These are phyloP conservation scores for Mikania micrantha DNA, from an alignment of 129 eudicot genomes.

Conservation along the genomic window DNA sequence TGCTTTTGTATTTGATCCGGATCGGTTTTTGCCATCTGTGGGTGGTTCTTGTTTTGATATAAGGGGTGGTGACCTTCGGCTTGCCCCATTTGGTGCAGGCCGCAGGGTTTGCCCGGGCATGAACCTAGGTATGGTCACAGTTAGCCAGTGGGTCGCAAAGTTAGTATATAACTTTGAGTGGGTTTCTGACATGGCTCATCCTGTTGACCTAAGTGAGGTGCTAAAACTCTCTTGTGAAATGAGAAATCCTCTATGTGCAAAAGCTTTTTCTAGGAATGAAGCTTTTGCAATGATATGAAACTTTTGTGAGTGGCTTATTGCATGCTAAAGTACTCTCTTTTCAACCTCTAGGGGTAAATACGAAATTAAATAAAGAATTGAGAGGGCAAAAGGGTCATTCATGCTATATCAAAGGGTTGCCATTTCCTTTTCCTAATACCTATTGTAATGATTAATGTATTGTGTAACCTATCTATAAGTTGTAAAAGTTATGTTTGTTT, in stretches of 20 bases:
- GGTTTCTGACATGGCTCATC: conserved; percentile 23
- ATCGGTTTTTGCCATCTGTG: conserved; percentile 26
- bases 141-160: conserved; percentile 53
- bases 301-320: background rate
- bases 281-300: conserved; percentile 7
- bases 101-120: conserved; percentile 68
- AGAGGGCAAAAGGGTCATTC: conserved; percentile 9
- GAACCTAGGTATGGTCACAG: conserved; percentile 44
- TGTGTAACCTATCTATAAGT: background rate
- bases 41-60: conserved; percentile 30
- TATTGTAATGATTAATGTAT: background rate
- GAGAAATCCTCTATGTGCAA: conserved; percentile 44
- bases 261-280: conserved; percentile 29
- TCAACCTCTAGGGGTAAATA: conserved; percentile 7
- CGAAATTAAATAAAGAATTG: conserved; percentile 17
- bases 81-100: conserved; percentile 74
- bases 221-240: conserved; percentile 60
- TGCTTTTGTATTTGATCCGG: conserved; percentile 38
- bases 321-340: conserved; percentile 17
- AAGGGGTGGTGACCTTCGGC: conserved; percentile 49
- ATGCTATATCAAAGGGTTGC: background rate
- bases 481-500: background rate
- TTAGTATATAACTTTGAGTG: conserved; percentile 40
- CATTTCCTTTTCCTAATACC: background rate
- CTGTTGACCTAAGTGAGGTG: conserved; percentile 46